These are phyloP conservation scores for Leccinum huronense DNA, from an alignment of 1,284 basidiomycete species.

Conservation along the genomic window DNA sequence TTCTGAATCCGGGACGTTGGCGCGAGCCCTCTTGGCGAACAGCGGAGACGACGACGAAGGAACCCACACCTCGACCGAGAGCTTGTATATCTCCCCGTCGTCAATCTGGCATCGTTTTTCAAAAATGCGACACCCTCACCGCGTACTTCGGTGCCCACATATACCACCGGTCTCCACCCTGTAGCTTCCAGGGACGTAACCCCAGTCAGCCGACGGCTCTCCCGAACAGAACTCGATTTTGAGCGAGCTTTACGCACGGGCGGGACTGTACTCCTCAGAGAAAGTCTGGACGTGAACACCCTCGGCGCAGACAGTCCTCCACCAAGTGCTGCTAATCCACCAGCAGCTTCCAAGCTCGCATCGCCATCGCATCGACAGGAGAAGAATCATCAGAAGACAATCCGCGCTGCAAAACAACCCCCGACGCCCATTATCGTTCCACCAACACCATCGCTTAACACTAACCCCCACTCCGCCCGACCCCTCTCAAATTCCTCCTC, in stretches of 20 bases:
- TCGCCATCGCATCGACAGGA: conserved; percentile 19
- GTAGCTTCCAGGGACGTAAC: conserved; percentile 51
- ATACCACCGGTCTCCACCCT: conserved; percentile 53
- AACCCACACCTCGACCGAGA: conserved; percentile 1
- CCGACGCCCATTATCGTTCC: conserved; percentile 55
- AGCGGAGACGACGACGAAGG: conserved; percentile 16
- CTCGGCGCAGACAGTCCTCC: conserved; percentile 49
- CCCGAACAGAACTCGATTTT: conserved; percentile 74
- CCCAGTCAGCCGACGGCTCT: conserved; percentile 47
- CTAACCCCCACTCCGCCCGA: conserved; percentile 35
- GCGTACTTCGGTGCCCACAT: conserved; percentile 51
- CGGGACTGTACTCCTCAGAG: conserved; percentile 64
- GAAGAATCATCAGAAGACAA: conserved; percentile 37
- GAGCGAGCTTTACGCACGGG: conserved; percentile 66
- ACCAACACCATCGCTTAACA: conserved; percentile 48
- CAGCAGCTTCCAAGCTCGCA: conserved; percentile 9
- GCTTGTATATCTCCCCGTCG: conserved; percentile 9
- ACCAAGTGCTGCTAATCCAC: conserved; percentile 3
- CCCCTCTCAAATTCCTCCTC: conserved; percentile 36
- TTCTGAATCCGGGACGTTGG: conserved; percentile 12
- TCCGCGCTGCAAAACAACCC: conserved; percentile 39
- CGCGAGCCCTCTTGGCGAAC: conserved; percentile 7
- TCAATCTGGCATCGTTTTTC: conserved; percentile 45
- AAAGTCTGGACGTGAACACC: conserved; percentile 64
- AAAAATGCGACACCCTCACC: conserved; percentile 40